phyloP scores from a whole-genome alignment of 2,329 filamentous ascomycete genomes.

The Cordyceps militaris region DNA sequence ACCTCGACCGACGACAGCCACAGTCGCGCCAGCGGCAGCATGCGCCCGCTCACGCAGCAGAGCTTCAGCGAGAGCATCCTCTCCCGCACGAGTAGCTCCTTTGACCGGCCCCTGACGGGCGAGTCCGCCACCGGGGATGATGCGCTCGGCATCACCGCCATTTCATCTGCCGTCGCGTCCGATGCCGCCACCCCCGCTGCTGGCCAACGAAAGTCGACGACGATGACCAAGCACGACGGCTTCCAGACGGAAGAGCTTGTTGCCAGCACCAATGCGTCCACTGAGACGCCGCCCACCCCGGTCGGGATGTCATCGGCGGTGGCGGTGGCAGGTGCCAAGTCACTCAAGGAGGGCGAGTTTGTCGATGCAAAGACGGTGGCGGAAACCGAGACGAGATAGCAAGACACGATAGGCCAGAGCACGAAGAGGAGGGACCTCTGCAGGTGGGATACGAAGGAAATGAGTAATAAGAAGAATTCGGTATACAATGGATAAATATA shows the following conservation, averaged over 20 bases:
- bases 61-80: slow-evolving; percentile 41
- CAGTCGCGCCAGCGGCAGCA: slow-evolving; percentile 12
- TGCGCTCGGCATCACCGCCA: slow-evolving; percentile 4
- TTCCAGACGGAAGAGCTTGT: slow-evolving; percentile 11
- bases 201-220: neutral
- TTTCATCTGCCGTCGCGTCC: slow-evolving; percentile 3
- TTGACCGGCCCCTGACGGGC: slow-evolving; percentile 16
- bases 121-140: slow-evolving; percentile 9
- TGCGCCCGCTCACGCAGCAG: slow-evolving; percentile 31
- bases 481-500: neutral
- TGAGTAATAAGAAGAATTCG: neutral
- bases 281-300: neutral
- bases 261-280: neutral
- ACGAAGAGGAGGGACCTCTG: neutral
- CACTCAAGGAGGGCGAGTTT: neutral
- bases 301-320: neutral
- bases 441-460: neutral
- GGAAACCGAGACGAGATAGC: neutral
- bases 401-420: neutral
- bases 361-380: neutral
- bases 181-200: neutral
- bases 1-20: slow-evolving; percentile 23
- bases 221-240: neutral
- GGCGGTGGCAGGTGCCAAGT: neutral
- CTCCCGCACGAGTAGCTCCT: slow-evolving; percentile 29